Evolutionary conservation across 225 moss, liverwort and hornwort genomes (phyloP).

Genomic region (Asterella californica): DNA sequence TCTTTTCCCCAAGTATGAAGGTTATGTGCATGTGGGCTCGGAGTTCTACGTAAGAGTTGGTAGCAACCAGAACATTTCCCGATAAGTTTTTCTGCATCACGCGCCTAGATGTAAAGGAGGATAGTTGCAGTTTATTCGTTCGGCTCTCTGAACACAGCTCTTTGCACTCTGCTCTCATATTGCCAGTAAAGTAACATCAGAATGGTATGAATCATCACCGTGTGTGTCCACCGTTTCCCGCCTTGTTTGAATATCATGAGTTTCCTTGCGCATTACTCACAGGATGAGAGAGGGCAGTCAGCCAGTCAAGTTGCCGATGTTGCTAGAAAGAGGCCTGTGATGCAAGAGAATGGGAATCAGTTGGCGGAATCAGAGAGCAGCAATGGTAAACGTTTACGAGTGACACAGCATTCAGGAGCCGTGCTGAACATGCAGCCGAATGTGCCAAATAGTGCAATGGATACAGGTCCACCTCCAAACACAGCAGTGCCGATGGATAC

Average conservation of each 20-base stretch:
- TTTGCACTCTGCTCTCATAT: neutral
- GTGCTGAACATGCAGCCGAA: slow-evolving; percentile 30
- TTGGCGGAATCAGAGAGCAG: slow-evolving; percentile 53
- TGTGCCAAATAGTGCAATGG: neutral
- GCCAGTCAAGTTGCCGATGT: slow-evolving; percentile 34
- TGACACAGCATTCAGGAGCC: slow-evolving; percentile 39
- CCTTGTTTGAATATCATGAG: neutral
- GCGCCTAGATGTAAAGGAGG: neutral
- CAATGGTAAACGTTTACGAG: slow-evolving; percentile 63
- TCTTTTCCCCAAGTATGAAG: neutral
- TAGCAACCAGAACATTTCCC: too few species aligned
- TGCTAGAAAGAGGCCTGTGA: slow-evolving; percentile 67
- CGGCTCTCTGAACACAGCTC: too few species aligned
- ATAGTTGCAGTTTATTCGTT: neutral
- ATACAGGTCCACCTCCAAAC: slow-evolving; percentile 24
- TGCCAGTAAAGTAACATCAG: neutral
- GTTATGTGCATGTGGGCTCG: neutral
- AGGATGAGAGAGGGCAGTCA: slow-evolving; percentile 58
- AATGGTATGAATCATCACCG: neutral
- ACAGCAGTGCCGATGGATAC: slow-evolving; percentile 41
- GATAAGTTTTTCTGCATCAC: neutral
- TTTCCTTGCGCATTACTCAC: slow-evolving; percentile 9
- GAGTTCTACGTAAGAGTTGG: neutral
- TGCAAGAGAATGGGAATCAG: slow-evolving; percentile 80
- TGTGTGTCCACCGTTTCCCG: neutral